Evolutionary conservation across 2,329 filamentous ascomycete genomes (phyloP).

Genomic region (Fonsecaea erecta): DNA sequence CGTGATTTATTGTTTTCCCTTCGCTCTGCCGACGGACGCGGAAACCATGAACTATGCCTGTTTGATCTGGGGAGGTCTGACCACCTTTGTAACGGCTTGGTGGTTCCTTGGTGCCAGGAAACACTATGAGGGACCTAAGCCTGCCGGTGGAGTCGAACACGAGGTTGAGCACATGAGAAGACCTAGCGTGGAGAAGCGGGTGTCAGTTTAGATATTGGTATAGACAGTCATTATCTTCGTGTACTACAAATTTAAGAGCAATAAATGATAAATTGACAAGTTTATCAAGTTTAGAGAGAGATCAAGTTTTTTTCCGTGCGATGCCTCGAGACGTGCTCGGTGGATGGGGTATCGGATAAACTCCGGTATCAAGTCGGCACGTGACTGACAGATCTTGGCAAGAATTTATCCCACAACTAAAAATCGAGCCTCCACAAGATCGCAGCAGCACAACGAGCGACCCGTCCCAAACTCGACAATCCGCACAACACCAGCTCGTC

Average conservation of each 20-base stretch:
- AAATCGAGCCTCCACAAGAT: constrained; percentile 12
- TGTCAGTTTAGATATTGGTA: constrained; percentile 11
- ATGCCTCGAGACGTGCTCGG: too few relatives aligned
- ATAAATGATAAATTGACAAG: neutral
- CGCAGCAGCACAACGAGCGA: constrained; percentile 2
- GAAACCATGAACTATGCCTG: constrained; percentile 60
- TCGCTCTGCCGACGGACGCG: constrained; percentile 51
- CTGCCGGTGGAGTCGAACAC: constrained; percentile 20
- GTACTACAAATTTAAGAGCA: neutral
- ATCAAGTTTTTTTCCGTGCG: too few relatives aligned
- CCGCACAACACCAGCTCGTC: constrained; percentile 8
- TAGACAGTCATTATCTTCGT: neutral
- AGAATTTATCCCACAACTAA: constrained; percentile 22
- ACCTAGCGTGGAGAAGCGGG: constrained; percentile 25
- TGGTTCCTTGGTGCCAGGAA: constrained; percentile 39
- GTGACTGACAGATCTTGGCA: constrained; percentile 22
- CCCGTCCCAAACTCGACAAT: constrained; percentile 15
- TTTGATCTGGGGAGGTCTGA: constrained; percentile 58
- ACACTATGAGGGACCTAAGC: constrained; percentile 24
- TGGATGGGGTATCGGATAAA: neutral
- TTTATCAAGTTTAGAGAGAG: neutral
- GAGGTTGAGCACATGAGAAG: constrained; percentile 25
- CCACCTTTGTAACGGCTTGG: constrained; percentile 55
- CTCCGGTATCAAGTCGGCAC: neutral
- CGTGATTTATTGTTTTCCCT: constrained; percentile 66